Base-by-base conservation (phyloP, 768 basidiomycete species). In the Agaricus blazei region DNA sequence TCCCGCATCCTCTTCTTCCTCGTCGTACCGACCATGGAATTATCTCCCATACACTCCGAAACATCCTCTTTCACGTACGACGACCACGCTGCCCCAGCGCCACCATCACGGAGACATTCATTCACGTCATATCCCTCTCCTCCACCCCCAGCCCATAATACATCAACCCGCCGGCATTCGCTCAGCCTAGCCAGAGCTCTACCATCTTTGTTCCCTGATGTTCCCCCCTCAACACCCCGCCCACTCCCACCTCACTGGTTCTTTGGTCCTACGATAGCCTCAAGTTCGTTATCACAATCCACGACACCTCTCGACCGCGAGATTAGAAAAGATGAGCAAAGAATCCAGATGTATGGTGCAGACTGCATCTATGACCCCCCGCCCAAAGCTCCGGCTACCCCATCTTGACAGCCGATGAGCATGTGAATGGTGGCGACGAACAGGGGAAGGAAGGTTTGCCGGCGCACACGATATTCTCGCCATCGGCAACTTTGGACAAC, bases 331-430 rank as follows among this genome's bases (percentile, higher is more conserved):
- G 57, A 43, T 5, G 63, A 66, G 40, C 53, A 59, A 41, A 52
- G 59, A 12, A 58, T 66, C 3, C 63, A 64, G 28, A 60, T 63
- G 53, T 69, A 69, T 56, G 68, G 68, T n/a, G 70, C 65, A 3
- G 68, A 68, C 50, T 67, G 65, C 37, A 62, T 67, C 1, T 59
- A 61, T 1, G 67, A 68, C 0, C 67, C 68, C 1, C 50, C 59
- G 1, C 58, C 63, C 2, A 67, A 51, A 56, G 40, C 19, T 24
- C 44, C 49, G 37, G 23, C 47, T 7, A 9, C 43, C 34, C 23
- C 5, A 41, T 5, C 40, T 5, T 15, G 40, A 11, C 12, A 19
- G 6, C n/a, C 6, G 19, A 24, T 24, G 27, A 45, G 40, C 34
- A 52, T 19, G 1, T 12, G 51, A 6, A 31, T 9, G 23, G 36